phyloP scores from a whole-genome alignment of 306 rosid genomes.

The Styphnolobium japonicum region DNA sequence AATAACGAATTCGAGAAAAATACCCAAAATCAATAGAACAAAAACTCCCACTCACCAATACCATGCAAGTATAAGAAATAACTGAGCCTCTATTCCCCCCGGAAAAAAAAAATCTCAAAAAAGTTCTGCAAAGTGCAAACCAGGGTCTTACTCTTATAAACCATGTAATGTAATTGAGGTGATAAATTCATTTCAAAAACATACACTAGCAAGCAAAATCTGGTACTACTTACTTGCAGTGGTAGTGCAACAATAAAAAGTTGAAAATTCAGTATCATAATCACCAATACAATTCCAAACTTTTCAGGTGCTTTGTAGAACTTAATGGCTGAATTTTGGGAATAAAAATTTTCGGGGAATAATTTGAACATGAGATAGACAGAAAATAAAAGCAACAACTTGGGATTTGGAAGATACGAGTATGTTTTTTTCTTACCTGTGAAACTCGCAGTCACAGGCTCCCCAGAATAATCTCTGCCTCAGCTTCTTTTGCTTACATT shows the following conservation, averaged over 20 bases:
- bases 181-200: not conserved
- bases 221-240: not conserved
- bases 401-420: not conserved
- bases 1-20: not conserved
- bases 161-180: not conserved
- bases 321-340: not conserved
- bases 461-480: slow-evolving; percentile 14
- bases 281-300: not conserved
- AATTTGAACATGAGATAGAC: not conserved
- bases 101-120: not conserved
- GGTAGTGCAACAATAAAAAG: not conserved
- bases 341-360: not conserved
- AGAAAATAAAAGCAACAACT: not conserved
- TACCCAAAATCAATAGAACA: not conserved
- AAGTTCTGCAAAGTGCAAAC: not conserved
- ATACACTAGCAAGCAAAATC: not conserved
- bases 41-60: not conserved
- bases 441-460: not conserved
- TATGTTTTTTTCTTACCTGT: not conserved
- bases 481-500: not conserved
- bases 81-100: not conserved
- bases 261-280: not conserved
- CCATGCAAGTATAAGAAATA: not conserved
- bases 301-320: not conserved
- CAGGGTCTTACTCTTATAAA: not conserved